A percentile compares a stretch with the other conserved stretches of the same genome.
phyloP scores from a whole-genome alignment of 2,329 filamentous ascomycete species.

The Atkinsonella hypoxylon region DNA sequence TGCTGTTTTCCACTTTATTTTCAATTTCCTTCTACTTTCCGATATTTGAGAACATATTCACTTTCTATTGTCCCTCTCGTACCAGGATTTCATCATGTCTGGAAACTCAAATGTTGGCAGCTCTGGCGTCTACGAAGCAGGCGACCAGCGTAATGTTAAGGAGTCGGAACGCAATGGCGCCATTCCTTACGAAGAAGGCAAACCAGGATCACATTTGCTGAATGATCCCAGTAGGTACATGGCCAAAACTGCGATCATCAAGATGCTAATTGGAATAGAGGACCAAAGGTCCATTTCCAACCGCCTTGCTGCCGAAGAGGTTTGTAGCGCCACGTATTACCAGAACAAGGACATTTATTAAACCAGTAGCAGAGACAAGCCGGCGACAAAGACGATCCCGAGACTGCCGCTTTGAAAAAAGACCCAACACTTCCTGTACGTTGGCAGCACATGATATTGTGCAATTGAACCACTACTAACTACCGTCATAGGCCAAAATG shows the following conservation, averaged over 20 bases:
- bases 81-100: slow-evolving; percentile 17
- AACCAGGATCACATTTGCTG: slow-evolving; percentile 53
- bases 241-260: no score
- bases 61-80: no score
- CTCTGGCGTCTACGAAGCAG: slow-evolving; percentile 56
- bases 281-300: slow-evolving; percentile 62
- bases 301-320: slow-evolving; percentile 52
- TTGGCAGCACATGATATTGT: background rate
- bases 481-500: slow-evolving; percentile 36
- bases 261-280: slow-evolving; percentile 31
- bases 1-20: background rate
- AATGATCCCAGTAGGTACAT: slow-evolving; percentile 56
- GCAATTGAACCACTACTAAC: background rate
- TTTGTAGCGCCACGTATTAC: slow-evolving; percentile 16
- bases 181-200: slow-evolving; percentile 58
- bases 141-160: slow-evolving; percentile 59
- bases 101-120: slow-evolving; percentile 54
- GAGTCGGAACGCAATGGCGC: slow-evolving; percentile 34
- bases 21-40: background rate
- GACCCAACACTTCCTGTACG: slow-evolving; percentile 49
- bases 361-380: slow-evolving; percentile 20
- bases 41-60: background rate
- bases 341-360: background rate
- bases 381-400: slow-evolving; percentile 31
- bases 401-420: slow-evolving; percentile 34